These are phyloP conservation scores for Mycena galericulata DNA, from an alignment of 768 basidiomycete species.

Conservation along the genomic window DNA sequence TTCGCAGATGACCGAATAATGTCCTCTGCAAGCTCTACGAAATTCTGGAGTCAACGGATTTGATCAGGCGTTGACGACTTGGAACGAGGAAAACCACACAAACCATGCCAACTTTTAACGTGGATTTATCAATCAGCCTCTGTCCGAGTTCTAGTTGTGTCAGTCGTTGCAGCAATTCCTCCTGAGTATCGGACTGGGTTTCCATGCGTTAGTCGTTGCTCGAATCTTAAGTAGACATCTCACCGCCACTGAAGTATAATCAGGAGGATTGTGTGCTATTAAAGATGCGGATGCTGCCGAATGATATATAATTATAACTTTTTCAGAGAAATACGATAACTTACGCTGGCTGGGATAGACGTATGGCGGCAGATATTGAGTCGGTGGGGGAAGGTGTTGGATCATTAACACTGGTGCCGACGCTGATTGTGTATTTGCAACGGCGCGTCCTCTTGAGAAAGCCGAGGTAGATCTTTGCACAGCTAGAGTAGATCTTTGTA, in stretches of 20 bases:
- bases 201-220: constrained; percentile 14
- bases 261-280: constrained; percentile 7
- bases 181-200: neutral
- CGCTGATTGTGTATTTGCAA: neutral
- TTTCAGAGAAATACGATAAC: constrained; percentile 4
- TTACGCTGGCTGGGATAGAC: neutral
- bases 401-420: neutral
- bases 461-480: constrained; percentile 8
- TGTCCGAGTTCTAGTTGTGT: constrained; percentile 2
- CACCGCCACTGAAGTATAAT: constrained; percentile 8
- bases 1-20: constrained; percentile 15
- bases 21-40: constrained; percentile 5
- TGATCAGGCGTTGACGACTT: neutral
- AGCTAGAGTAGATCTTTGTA: constrained; percentile 2
- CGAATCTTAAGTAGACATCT: constrained; percentile 13
- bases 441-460: constrained; percentile 8
- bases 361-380: neutral
- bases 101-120: constrained; percentile 13
- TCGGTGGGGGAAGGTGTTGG: neutral
- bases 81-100: constrained; percentile 9
- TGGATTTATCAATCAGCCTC: constrained; percentile 13
- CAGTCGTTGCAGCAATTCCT: constrained; percentile 11
- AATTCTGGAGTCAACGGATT: neutral
- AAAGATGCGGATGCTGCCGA: constrained; percentile 9
- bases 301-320: constrained; percentile 8